Evolutionary conservation across 495 filamentous ascomycete species (phyloP).

Genomic region (Neurospora sp.): DNA sequence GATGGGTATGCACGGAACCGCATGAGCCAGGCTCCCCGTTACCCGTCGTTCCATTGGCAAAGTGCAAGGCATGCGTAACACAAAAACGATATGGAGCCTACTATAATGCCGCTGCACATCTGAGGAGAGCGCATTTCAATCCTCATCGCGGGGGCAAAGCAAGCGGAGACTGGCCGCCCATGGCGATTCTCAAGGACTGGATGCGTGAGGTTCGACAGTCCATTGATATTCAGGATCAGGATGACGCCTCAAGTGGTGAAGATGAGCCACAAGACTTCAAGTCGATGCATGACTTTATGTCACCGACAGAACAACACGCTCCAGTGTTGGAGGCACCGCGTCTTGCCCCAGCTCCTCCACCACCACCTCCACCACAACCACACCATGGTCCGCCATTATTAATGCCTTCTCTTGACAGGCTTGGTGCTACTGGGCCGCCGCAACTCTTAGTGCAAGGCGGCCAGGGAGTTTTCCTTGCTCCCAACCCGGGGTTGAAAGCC

Average conservation of each 20-base stretch:
- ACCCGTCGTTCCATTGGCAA: conserved; percentile 60
- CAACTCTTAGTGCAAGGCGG: conserved; percentile 17
- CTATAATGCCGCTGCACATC: conserved; percentile 91
- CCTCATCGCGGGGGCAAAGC: conserved; percentile 73
- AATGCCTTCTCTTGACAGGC: conserved; percentile 18
- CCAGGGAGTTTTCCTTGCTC: conserved; percentile 30
- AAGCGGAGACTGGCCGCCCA: conserved; percentile 74
- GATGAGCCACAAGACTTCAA: conserved; percentile 34
- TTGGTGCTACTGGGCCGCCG: conserved; percentile 8
- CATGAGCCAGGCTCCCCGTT: conserved; percentile 31
- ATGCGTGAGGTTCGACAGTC: conserved; percentile 61
- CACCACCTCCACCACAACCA: conserved; percentile 41
- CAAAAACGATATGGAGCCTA: conserved; percentile 86
- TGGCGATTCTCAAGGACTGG: conserved; percentile 79
- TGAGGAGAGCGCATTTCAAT: conserved; percentile 80
- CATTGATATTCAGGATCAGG: conserved; percentile 36
- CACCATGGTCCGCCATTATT: conserved; percentile 15
- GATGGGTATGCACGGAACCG: conserved; percentile 62
- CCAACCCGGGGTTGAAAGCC: conserved; percentile 28
- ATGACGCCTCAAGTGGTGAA: conserved; percentile 36
- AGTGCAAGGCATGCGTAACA: conserved; percentile 80
- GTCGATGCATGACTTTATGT: conserved; percentile 28
- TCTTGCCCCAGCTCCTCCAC: conserved; percentile 36
- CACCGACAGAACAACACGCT: conserved; percentile 27
- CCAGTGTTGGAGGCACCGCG: conserved; percentile 30